Evolutionary conservation across 371 early-diverging fungal genomes (phyloP), one percentile per base, ranked within the genome.

Genomic region (Coemansia sp.): DNA sequence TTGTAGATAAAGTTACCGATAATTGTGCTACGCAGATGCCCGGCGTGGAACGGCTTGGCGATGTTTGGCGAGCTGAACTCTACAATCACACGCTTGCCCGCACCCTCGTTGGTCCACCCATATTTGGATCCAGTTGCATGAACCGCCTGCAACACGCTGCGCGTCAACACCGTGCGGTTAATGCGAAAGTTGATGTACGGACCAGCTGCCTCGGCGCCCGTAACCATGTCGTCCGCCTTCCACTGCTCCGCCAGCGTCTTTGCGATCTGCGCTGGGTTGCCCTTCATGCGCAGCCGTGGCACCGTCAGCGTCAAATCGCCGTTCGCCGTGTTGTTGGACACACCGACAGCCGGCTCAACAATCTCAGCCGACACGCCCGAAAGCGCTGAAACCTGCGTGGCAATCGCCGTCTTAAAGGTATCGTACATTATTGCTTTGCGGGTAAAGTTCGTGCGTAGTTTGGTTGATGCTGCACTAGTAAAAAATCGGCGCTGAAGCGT

Each of bases 31-130:
- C 99, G 89, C 81, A 99, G 84, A 82, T 99, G 99, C 3, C 99
- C 99, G 28, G 95, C 97, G 82, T 99, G 99, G 88, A 99, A 99
- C 21, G 97, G 96, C 84, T 99, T 99, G 59, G 99, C 99, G 74
- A 99, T 99, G 85, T 99, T 99, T 64, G 99, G 99, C 65, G 94
- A 93, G 63, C 91, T 90, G 79, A 93, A 99, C 68, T 99, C 99
- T 59, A 99, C 86, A 21, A 99, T 81, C 20, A 91, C 88, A 21
- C 84, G 88, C 78, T 90, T 87, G 52, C 89, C 86, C 1, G 83
- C 79, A 50, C 94, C 93, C 11, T 77, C 68, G 20, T 71, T 71
- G 79, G 91, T 93, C 65, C 70, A 69, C 60, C 94, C 94, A 67
- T 85, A 94, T 20, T 81, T 72, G 23, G 84, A 83, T 42, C 75